phyloP scores from a whole-genome alignment of 345 rosid species.

The Abelmoschus esculentus region DNA sequence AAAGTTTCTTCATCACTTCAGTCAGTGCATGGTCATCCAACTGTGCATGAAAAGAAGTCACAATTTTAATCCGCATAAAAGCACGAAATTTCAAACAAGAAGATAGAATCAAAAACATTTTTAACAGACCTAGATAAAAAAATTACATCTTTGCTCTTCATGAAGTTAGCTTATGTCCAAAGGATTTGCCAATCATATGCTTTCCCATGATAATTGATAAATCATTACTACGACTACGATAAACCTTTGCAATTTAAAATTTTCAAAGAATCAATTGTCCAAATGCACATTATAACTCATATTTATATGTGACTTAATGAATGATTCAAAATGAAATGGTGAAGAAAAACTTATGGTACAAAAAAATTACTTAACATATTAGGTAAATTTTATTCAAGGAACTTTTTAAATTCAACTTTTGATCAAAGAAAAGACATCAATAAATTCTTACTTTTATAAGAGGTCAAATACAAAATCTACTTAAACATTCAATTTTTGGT shows the following conservation, averaged over 20 bases:
- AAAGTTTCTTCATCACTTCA: slow-evolving; percentile 98
- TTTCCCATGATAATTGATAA: background rate
- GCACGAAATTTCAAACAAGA: background rate
- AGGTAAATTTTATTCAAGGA: background rate
- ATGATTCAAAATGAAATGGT: background rate
- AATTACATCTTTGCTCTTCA: background rate
- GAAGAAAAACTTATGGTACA: background rate
- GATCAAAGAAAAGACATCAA: background rate
- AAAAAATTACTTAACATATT: background rate
- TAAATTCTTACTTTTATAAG: background rate
- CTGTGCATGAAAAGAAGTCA: slow-evolving; percentile 27
- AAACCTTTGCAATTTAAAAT: background rate
- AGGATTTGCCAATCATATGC: background rate
- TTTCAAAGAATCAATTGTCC: background rate
- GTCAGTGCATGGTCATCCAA: slow-evolving; percentile 93
- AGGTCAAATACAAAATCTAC: background rate
- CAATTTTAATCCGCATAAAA: background rate
- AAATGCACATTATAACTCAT: background rate
- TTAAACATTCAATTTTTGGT: background rate
- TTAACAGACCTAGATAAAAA: background rate
- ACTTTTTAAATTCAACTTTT: background rate
- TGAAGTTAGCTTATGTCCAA: background rate
- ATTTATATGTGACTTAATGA: background rate
- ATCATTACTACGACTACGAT: background rate
- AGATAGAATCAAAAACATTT: background rate